Evolutionary conservation across 768 basidiomycete species (phyloP), one percentile per base, ranked within the genome.

Genomic region (Termitomyces sp.): DNA sequence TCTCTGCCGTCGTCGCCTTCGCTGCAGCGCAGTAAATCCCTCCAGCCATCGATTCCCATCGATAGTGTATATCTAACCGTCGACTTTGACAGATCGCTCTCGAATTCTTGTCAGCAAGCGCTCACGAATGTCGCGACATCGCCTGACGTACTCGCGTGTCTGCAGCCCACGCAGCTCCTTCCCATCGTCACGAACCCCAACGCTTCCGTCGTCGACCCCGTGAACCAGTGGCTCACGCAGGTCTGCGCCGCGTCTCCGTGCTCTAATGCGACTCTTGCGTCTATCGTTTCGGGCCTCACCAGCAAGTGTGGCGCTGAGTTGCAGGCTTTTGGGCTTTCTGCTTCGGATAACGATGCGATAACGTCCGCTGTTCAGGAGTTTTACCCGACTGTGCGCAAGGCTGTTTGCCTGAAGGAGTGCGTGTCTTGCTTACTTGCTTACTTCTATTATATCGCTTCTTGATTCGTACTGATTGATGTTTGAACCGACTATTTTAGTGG

Each of bases 371-470:
- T 88, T 20, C 75, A 88, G 65, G 62, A 65, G 45, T 76, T 67
- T 33, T 92, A 88, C 67, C 85, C 88, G 2, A 73, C 78, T 2
- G 74, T 75, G 4, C 77, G 87, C 53, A 68, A 85, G 60, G 65
- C 85, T 8, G 67, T 72, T 10, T 92, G 90, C 67, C 70, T 90
- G 64, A 77, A 84, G 57, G 80, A 88, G 89, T 90, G 65, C 60
- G 85, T 77, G 13, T 50, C 24, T n/a, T n/a, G n/a, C n/a, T n/a
- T n/a, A n/a, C n/a, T n/a, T n/a, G n/a, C n/a, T n/a, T n/a, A n/a
- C n/a, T n/a, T n/a, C n/a, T n/a, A 22, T 41, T 29, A 10, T 10
- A 15, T 42, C 18, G 13, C 47, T 44, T 26, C n/a, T 18, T 37
- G 8, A 29, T 29, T 22, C 31, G 37, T 20, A 7, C 5, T 7